phyloP scores from a whole-genome alignment of 129 eudicot species.

The Silybum marianum region DNA sequence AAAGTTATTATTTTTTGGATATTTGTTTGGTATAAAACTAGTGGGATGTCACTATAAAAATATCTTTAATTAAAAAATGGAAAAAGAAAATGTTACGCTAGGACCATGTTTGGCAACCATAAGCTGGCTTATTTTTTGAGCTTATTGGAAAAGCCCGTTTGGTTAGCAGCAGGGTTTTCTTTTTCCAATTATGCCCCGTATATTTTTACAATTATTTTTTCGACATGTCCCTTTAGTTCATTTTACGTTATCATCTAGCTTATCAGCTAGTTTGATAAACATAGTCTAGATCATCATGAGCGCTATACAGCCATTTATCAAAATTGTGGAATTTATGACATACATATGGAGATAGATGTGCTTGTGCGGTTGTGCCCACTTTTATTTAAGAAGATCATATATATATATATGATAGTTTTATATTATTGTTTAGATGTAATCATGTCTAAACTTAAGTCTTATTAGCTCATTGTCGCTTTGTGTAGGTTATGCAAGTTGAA shows the following conservation, averaged over 20 bases:
- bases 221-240: neutral
- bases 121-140: neutral
- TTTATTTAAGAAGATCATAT: neutral
- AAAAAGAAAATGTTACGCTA: neutral
- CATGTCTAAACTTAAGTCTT: neutral
- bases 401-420: neutral
- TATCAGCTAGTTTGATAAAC: neutral
- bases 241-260: neutral
- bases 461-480: slow-evolving; percentile 18
- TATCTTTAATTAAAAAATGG: neutral
- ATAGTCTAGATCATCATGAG: neutral
- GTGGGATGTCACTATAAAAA: neutral
- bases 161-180: neutral
- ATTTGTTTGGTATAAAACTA: neutral
- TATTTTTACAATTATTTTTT: neutral
- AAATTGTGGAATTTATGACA: neutral
- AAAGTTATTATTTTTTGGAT: neutral
- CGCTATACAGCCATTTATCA: neutral
- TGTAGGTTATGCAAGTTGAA: slow-evolving; percentile 87
- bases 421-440: neutral
- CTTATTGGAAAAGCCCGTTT: neutral
- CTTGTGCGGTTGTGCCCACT: neutral
- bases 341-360: neutral
- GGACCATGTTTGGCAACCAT: neutral
- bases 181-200: neutral